A percentile compares a stretch with the other conserved stretches of the same genome.
phyloP scores from a whole-genome alignment of 148 eudicot species.

The Drosera capensis region DNA sequence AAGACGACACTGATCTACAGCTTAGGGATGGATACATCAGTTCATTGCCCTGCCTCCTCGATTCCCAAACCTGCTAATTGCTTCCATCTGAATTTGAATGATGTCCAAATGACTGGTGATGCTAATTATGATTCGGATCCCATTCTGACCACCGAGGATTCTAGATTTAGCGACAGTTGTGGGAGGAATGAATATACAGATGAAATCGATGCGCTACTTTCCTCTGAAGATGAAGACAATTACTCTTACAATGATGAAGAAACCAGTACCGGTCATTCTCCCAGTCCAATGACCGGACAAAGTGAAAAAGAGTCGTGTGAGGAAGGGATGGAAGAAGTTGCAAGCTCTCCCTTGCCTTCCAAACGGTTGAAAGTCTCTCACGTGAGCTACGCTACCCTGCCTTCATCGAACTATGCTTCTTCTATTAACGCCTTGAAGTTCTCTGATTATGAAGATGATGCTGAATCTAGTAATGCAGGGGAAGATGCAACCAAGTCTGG shows the following conservation, averaged over 20 bases:
- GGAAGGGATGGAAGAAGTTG: conserved; percentile 47
- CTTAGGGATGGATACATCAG: conserved; percentile 29
- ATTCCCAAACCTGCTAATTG: conserved; percentile 16
- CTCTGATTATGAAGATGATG: conserved; percentile 40
- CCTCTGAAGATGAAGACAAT: conserved; percentile 50
- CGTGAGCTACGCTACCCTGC: conserved; percentile 14
- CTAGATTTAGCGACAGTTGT: conserved; percentile 20
- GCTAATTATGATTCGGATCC: conserved; percentile 12
- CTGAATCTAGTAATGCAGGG: conserved; percentile 55
- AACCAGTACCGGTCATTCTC: conserved; percentile 85
- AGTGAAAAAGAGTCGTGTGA: conserved; percentile 26
- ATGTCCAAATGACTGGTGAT: conserved; percentile 9
- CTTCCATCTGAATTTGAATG: conserved; percentile 10
- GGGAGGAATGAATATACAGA: conserved; percentile 77
- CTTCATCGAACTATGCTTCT: conserved; percentile 20
- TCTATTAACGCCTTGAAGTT: conserved; percentile 14
- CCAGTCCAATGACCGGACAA: conserved; percentile 42
- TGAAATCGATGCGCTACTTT: conserved; percentile 79
- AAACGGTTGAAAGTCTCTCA: conserved; percentile 38
- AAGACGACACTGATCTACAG: conserved; percentile 60
- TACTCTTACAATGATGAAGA: conserved; percentile 57
- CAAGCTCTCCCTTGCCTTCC: conserved; percentile 33
- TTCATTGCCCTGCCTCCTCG: conserved; percentile 19
- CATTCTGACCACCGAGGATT: conserved; percentile 18
- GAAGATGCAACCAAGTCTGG: conserved; percentile 6